phyloP scores from a whole-genome alignment of 2,329 filamentous ascomycete genomes.

The Neoascochyta sp. region DNA sequence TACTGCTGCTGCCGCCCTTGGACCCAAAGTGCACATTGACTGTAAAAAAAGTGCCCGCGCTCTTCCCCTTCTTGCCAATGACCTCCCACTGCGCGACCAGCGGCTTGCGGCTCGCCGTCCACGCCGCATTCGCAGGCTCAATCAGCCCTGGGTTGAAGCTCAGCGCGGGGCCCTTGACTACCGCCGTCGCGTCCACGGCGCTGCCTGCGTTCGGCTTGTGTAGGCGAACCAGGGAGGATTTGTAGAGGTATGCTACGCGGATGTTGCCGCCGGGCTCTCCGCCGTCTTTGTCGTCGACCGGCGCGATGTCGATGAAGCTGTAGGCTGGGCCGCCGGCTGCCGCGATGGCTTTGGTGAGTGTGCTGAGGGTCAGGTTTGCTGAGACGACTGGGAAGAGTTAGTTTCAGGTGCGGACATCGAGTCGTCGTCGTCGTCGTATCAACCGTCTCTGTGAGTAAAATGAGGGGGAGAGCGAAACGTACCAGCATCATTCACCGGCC shows the following conservation, averaged over 20 bases:
- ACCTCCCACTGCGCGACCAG: constrained; percentile 64
- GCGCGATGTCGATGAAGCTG: constrained; percentile 57
- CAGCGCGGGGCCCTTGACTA: constrained; percentile 57
- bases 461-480: constrained; percentile 16
- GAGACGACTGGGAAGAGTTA: constrained; percentile 37
- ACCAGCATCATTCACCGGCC: constrained; percentile 57
- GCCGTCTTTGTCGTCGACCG: constrained; percentile 59
- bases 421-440: constrained; percentile 5
- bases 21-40: constrained; percentile 66
- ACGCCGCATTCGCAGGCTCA: constrained; percentile 59
- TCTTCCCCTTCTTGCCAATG: constrained; percentile 49
- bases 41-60: constrained; percentile 55
- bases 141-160: constrained; percentile 67
- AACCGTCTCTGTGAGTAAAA: too few relatives aligned
- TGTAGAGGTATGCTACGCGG: constrained; percentile 67
- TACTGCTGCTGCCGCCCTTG: constrained; percentile 62
- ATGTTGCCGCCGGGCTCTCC: constrained; percentile 70
- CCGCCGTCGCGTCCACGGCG: constrained; percentile 53
- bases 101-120: constrained; percentile 62
- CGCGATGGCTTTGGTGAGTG: constrained; percentile 54
- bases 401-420: constrained; percentile 1
- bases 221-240: constrained; percentile 57
- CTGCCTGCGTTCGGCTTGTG: constrained; percentile 56
- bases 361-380: constrained; percentile 58
- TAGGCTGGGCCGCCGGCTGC: constrained; percentile 52